Base-by-base conservation (phyloP, 805 yeast genomes). In the Barnettozyma populi region DNA sequence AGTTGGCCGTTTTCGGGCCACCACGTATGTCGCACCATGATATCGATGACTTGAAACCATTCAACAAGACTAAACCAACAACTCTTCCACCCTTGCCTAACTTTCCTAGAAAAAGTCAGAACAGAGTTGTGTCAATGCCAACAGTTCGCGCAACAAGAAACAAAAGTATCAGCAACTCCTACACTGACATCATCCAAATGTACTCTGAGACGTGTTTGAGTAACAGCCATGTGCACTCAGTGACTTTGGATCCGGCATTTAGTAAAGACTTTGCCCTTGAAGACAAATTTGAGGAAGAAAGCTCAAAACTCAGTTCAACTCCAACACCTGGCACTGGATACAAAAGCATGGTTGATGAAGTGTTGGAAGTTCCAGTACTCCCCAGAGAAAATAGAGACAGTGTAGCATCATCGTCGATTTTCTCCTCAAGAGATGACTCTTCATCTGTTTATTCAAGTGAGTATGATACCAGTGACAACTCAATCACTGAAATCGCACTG, bases 101-200 rank as follows among this genome's bases (percentile, higher is more conserved):
- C 8, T 14, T 13, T 13, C 16, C 24, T 29, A 41, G 16, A 8
- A 16, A 35, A 38, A 25, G 13, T 32, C n/a, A 25, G 31, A 35
- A 35, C 14, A 35, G 40, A 13, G 14, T 36, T 4, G 40, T 36
- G 11, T 21, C 40, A 21, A 36, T 36, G 38, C 13, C 25, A 19
- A 31, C 45, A 20, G 23, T 16, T n/a, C 31, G 31, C 19, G 4
- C 23, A 20, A 13, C 38, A 13, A 42, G 23, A n/a, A 34, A 21
- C 45, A 14, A 43, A 45, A 48, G 51, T 20, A 7, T 36, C 13
- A 31, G 16, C 31, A 43, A 32, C 16, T 48, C 51, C 14, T 49
- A 49, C 21, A 43, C 47, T 9, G 45, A 40, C 7, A 45, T 45
- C 19, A 49, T 45, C 29, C 47, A 45, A 18, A n/a, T 46, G 16